Conservation (phyloP, 768 basidiomycete species). For the Boletus reticuloceps region DNA sequence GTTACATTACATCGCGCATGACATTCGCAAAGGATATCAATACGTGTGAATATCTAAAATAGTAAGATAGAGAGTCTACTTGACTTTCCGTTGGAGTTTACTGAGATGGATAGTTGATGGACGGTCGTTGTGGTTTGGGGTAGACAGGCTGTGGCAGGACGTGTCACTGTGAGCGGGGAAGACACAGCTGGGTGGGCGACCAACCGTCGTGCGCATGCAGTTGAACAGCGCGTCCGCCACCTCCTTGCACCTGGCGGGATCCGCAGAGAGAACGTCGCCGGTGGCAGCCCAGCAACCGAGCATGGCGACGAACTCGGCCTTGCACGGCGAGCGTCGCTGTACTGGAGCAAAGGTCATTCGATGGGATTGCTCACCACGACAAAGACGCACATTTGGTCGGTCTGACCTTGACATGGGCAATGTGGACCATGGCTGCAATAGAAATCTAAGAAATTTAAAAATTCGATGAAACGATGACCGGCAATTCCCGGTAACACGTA, state of each 20-base stretch:
- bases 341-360: neutral
- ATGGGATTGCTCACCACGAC: neutral
- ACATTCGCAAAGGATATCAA: slow-evolving; percentile 13
- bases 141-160: slow-evolving; percentile 52
- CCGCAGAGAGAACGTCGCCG: slow-evolving; percentile 54
- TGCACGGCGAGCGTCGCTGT: slow-evolving; percentile 17
- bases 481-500: slow-evolving; percentile 15
- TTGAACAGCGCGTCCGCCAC: slow-evolving; percentile 61
- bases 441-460: neutral
- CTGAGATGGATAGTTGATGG: slow-evolving; percentile 91
- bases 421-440: slow-evolving; percentile 51
- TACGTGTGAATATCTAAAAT: slow-evolving; percentile 16
- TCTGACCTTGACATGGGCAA: slow-evolving; percentile 77
- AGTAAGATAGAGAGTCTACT: slow-evolving; percentile 42
- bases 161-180: neutral
- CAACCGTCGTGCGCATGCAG: slow-evolving; percentile 84
- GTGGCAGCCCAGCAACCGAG: slow-evolving; percentile 85
- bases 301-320: slow-evolving; percentile 67
- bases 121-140: slow-evolving; percentile 65
- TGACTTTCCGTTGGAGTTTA: slow-evolving; percentile 70
- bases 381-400: slow-evolving; percentile 58
- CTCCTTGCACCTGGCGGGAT: slow-evolving; percentile 49
- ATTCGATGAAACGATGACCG: neutral
- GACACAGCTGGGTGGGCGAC: slow-evolving; percentile 29
- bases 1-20: slow-evolving; percentile 18